These are phyloP conservation scores for Fusarium coicis DNA, from an alignment of 2,329 filamentous ascomycete species.

Conservation along the genomic window DNA sequence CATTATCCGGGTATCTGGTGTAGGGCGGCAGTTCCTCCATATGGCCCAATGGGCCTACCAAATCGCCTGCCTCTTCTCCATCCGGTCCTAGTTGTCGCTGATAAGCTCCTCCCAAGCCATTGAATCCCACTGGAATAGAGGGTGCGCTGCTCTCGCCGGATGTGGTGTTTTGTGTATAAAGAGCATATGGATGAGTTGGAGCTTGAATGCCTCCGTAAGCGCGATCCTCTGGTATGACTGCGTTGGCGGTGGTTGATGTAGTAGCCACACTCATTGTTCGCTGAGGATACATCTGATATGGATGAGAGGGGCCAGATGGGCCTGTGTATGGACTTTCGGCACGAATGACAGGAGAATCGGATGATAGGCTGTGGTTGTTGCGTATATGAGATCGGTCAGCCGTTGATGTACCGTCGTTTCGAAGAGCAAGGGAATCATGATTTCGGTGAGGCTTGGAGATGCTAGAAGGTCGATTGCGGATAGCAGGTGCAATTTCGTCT, in stretches of 20 bases:
- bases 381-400: conserved; percentile 24
- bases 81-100: conserved; percentile 79
- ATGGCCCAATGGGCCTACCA: conserved; percentile 89
- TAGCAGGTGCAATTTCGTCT: conserved; percentile 34
- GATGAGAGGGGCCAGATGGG: conserved; percentile 80
- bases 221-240: conserved; percentile 48
- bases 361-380: conserved; percentile 48
- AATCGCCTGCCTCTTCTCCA: conserved; percentile 86
- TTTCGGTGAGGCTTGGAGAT: conserved; percentile 63
- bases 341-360: conserved; percentile 52
- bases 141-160: conserved; percentile 58
- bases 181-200: conserved; percentile 85
- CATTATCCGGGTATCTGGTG: conserved; percentile 85
- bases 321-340: conserved; percentile 75
- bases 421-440: conserved; percentile 62
- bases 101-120: conserved; percentile 72
- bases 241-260: conserved; percentile 71
- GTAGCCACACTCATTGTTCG: conserved; percentile 76
- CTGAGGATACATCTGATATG: conserved; percentile 87
- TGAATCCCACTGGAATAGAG: conserved; percentile 78
- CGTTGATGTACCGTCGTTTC: conserved; percentile 58
- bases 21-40: conserved; percentile 93
- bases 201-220: conserved; percentile 70
- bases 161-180: conserved; percentile 83
- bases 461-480: conserved; percentile 61